phyloP scores from a whole-genome alignment of 176 grass and related monocot species.

The Oryza nivara region DNA sequence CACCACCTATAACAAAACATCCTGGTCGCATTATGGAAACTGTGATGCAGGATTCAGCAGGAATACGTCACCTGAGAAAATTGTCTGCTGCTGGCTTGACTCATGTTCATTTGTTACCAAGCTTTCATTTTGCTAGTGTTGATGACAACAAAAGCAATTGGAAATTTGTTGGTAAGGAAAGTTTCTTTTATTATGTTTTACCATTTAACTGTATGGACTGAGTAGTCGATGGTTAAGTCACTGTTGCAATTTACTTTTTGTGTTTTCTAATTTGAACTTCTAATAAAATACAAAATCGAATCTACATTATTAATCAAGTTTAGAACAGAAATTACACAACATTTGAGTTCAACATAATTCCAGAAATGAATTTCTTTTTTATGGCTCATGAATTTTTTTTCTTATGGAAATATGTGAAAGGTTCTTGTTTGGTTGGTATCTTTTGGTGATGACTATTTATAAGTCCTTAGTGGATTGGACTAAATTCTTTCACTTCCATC shows the following conservation, averaged over 20 bases:
- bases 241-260: conserved; percentile 16
- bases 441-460: background rate
- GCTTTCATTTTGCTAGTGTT: conserved; percentile 88
- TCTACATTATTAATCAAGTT: background rate
- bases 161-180: conserved; percentile 72
- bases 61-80: conserved; percentile 64
- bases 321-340: background rate
- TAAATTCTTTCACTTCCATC: background rate
- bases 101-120: conserved; percentile 91
- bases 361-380: conserved; percentile 19
- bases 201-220: background rate
- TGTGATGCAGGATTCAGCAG: conserved; percentile 69
- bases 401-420: background rate
- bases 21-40: conserved; percentile 30
- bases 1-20: background rate
- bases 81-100: conserved; percentile 79
- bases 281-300: background rate
- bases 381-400: background rate
- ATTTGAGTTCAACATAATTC: conserved; percentile 11
- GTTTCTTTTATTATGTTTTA: conserved; percentile 36
- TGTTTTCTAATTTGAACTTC: conserved; percentile 6
- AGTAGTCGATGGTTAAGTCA: background rate
- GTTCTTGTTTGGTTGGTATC: conserved; percentile 1
- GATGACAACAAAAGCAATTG: conserved; percentile 80
- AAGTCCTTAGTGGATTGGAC: conserved; percentile 27